Evolutionary conservation across 768 basidiomycete genomes (phyloP), one percentile per base, ranked within the genome.

Genomic region (Boletus rex-veris): DNA sequence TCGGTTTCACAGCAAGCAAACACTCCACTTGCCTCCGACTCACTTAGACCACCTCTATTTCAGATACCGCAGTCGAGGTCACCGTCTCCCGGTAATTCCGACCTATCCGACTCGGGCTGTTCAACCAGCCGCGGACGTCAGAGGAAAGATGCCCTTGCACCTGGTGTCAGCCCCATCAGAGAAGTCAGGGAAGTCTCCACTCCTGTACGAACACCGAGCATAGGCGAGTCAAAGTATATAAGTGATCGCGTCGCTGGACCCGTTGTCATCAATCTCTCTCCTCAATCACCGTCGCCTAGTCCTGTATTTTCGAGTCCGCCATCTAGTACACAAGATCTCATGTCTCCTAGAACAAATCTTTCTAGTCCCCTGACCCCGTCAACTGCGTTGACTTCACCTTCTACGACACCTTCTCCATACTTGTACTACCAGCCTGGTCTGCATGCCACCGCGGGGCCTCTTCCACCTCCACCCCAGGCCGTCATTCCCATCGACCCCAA

Each of bases 371-470:
- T 55, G 12, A 63, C 64, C 24, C 63, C 63, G 19, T 60, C 70
- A 15, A 68, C 62, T 21, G 53, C 68, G 42, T 50, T 68, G 55
- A 61, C 53, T 40, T 71, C 71, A 44, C 63, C 70, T 31, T 44
- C 66, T 45, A 55, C 64, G 42, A 51, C 59, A 11, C 55, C 62
- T 31, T 73, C 77, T 10, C 66, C 77, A 8, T 86, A 82, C 65
- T 69, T 84, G 49, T 71, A 76, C 60, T 87, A 88, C 62, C 79
- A 86, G 54, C 84, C 85, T 45, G 86, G 83, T 45, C 61, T 85
- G 2, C 85, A 90, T 69, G 76, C 86, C 7, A 88, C 79, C 21
- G 88, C 87, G 39, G 85, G 86, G 5, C 88, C 88, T 44, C 75
- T 87, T 54, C 87, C 88, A 28, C 80, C 82, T 31, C 87, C 86